phyloP scores from a whole-genome alignment of 306 rosid genomes.

The Adenanthera pavonina region DNA sequence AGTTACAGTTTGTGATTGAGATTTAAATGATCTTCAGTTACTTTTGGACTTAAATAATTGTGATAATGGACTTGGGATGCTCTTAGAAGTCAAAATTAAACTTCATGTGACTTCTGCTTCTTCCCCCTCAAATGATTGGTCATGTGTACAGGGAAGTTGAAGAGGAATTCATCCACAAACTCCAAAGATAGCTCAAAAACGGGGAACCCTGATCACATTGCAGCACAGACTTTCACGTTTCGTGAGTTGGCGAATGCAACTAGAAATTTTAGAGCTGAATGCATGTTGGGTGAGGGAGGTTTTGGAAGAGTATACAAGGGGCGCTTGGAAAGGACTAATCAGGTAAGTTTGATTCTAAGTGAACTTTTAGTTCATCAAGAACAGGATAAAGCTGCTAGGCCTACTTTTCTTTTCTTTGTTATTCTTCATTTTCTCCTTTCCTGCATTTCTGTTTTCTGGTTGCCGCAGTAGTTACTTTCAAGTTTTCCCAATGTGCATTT shows the following conservation, averaged over 20 bases:
- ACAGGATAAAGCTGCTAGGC: conserved; percentile 24
- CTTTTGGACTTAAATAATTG: conserved; percentile 1
- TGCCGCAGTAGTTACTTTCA: not conserved
- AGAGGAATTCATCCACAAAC: conserved; percentile 60
- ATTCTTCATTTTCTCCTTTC: conserved; percentile 27
- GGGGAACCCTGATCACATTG: conserved; percentile 75
- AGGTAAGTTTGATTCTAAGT: conserved; percentile 54
- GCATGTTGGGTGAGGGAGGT: conserved; percentile 90
- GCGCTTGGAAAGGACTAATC: conserved; percentile 66
- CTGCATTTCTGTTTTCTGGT: conserved; percentile 19
- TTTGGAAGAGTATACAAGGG: conserved; percentile 96
- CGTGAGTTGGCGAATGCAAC: conserved; percentile 92
- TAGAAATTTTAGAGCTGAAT: conserved; percentile 81
- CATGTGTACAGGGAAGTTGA: conserved; percentile 52
- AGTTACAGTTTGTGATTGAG: conserved; percentile 2
- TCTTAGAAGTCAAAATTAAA: conserved; percentile 21
- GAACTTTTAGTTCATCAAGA: not conserved
- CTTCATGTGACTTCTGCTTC: conserved; percentile 24
- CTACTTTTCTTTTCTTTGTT: not conserved
- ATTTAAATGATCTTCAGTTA: conserved; percentile 20
- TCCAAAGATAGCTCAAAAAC: conserved; percentile 58
- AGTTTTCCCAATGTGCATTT: conserved; percentile 13
- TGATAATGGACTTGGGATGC: conserved; percentile 8
- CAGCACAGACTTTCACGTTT: conserved; percentile 85
- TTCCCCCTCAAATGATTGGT: conserved; percentile 29